These are phyloP conservation scores for Elymus sibiricus DNA, from an alignment of 176 grass and related monocot genomes.

Conservation along the genomic window DNA sequence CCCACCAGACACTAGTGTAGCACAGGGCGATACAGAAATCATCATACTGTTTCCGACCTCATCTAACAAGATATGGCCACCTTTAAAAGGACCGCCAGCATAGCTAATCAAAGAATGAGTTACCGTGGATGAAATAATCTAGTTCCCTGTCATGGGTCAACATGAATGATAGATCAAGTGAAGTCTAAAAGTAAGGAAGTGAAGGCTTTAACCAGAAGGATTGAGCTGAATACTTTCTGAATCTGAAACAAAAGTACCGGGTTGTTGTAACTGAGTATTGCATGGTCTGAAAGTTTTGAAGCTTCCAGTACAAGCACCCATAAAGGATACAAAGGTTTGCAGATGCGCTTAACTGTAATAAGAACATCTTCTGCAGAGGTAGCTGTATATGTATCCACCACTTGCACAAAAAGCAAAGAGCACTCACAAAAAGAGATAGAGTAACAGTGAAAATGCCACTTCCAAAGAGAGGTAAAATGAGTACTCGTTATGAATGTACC, in stretches of 20 bases:
- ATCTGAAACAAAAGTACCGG: neutral
- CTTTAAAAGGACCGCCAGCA: neutral
- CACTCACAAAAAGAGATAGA: neutral
- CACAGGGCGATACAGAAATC: neutral
- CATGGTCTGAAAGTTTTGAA: neutral
- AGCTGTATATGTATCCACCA: neutral
- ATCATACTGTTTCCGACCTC: neutral
- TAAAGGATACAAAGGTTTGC: neutral
- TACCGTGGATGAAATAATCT: neutral
- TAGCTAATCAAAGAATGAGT: neutral
- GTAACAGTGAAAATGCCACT: neutral
- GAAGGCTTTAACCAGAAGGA: neutral
- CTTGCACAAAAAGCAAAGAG: neutral
- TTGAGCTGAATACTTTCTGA: neutral
- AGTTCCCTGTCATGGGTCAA: neutral
- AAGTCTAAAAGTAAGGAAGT: neutral
- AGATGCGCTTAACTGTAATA: neutral
- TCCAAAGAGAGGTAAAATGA: neutral
- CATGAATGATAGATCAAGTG: neutral
- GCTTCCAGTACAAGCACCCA: neutral
- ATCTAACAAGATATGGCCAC: neutral
- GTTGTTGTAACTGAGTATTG: neutral
- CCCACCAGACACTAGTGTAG: neutral
- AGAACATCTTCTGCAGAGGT: neutral
- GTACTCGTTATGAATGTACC: constrained; percentile 6